Evolutionary conservation across 2,329 filamentous ascomycete genomes (phyloP).

Genomic region (Botrytis medusae): DNA sequence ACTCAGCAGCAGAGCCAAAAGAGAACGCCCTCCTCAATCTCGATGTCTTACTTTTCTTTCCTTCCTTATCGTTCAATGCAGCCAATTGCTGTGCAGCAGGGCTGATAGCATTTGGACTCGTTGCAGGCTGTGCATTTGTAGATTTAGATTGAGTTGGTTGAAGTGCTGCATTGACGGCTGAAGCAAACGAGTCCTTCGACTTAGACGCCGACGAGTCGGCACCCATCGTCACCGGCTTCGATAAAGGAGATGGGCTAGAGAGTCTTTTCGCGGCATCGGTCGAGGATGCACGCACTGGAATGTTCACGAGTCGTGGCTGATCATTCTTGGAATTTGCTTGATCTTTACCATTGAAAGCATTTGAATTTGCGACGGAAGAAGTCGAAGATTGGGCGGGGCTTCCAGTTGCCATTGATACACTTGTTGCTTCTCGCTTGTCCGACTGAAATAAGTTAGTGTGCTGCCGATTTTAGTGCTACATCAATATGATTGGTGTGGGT

Average conservation of each 20-base stretch:
- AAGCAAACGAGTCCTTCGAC: slow-evolving; percentile 45
- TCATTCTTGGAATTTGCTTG: slow-evolving; percentile 53
- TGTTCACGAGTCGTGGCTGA: slow-evolving; percentile 54
- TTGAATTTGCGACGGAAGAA: slow-evolving; percentile 23
- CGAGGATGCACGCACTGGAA: slow-evolving; percentile 62
- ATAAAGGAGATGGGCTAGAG: slow-evolving; percentile 70
- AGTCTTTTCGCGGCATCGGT: slow-evolving; percentile 61
- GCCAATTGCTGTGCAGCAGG: slow-evolving; percentile 81
- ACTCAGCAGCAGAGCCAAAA: slow-evolving; percentile 91
- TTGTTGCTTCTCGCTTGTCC: slow-evolving; percentile 56
- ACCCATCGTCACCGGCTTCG: slow-evolving; percentile 66
- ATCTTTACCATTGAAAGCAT: slow-evolving; percentile 40
- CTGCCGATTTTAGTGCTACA: slow-evolving; percentile 33
- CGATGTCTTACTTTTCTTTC: slow-evolving; percentile 80
- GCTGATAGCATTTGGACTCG: slow-evolving; percentile 42
- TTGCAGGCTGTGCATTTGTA: slow-evolving; percentile 38
- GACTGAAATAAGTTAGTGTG: slow-evolving; percentile 55
- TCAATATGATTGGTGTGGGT: slow-evolving; percentile 36
- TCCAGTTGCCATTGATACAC: slow-evolving; percentile 41
- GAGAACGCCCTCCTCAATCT: slow-evolving; percentile 89
- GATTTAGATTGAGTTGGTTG: slow-evolving; percentile 36
- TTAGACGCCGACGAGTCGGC: slow-evolving; percentile 49
- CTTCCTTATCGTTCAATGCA: slow-evolving; percentile 81
- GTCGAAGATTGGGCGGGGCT: slow-evolving; percentile 47
- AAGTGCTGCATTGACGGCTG: slow-evolving; percentile 40